phyloP scores from a whole-genome alignment of 2,329 filamentous ascomycete genomes.

The Epicoccum nigrum region DNA sequence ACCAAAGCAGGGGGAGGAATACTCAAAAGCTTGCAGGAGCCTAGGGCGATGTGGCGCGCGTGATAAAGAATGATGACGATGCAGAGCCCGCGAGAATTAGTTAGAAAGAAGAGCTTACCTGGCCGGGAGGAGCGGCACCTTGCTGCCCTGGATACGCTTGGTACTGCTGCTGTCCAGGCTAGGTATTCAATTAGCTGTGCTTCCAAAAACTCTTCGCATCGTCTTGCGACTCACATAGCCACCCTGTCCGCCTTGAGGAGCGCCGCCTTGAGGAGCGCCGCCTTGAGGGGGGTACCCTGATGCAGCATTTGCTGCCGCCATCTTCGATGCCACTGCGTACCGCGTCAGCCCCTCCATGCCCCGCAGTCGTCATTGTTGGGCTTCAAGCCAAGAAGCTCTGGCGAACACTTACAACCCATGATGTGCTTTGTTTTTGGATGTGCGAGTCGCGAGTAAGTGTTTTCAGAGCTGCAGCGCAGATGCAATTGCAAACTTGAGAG shows the following conservation, averaged over 20 bases:
- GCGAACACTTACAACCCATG: conserved; percentile 15
- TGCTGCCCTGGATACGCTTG: conserved; percentile 63
- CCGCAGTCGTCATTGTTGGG: conserved; percentile 21
- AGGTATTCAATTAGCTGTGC: conserved; percentile 29
- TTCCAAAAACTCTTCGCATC: conserved; percentile 14
- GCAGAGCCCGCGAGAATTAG: conserved; percentile 35
- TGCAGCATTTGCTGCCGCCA: conserved; percentile 51
- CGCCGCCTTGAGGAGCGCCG: conserved; percentile 36
- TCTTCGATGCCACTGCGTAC: conserved; percentile 54
- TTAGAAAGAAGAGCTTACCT: conserved; percentile 36
- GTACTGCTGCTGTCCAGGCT: conserved; percentile 59
- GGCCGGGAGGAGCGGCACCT: conserved; percentile 49
- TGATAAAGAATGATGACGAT: conserved; percentile 39
- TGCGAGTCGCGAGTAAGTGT: neutral
- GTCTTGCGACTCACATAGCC: conserved; percentile 59
- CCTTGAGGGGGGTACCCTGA: conserved; percentile 45
- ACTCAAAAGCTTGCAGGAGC: conserved; percentile 22
- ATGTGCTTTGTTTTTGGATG: conserved; percentile 6
- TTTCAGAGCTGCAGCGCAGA: neutral
- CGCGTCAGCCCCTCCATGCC: conserved; percentile 36
- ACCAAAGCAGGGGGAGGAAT: conserved; percentile 34
- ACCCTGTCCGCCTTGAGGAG: conserved; percentile 34
- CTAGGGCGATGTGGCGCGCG: conserved; percentile 29
- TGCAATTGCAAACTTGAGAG: neutral
- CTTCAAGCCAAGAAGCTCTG: conserved; percentile 13